phyloP scores from a whole-genome alignment of 2,329 filamentous ascomycete genomes.

The Cadophora luteo-olivacea region DNA sequence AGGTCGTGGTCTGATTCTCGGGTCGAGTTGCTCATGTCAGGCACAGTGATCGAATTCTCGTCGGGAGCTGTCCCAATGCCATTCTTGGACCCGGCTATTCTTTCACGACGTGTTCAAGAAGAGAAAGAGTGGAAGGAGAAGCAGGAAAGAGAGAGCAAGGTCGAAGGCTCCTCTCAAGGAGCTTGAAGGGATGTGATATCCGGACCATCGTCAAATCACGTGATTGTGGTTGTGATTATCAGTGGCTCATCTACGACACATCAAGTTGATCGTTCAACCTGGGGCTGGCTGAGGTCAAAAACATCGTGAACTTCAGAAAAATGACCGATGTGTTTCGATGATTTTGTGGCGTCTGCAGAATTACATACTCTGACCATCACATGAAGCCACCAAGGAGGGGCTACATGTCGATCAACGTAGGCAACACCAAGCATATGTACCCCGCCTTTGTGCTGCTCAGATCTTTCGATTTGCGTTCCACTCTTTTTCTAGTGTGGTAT shows the following conservation, averaged over 20 bases:
- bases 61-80: constrained; percentile 37
- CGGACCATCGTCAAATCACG: not conserved
- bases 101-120: constrained; percentile 31
- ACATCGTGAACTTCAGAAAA: not conserved
- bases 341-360: constrained; percentile 14
- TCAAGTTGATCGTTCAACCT: no score
- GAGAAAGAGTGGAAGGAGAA: constrained; percentile 32
- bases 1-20: not conserved
- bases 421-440: constrained; percentile 6
- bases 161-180: not conserved
- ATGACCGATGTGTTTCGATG: not conserved
- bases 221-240: no score
- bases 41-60: constrained; percentile 36
- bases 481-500: not conserved
- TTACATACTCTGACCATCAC: constrained; percentile 9
- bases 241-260: no score
- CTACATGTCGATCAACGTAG: constrained; percentile 6
- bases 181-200: not conserved
- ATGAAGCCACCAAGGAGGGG: not conserved
- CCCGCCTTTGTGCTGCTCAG: not conserved
- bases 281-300: not conserved
- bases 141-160: constrained; percentile 25
- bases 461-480: not conserved
- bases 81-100: constrained; percentile 40
- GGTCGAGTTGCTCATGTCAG: not conserved